These are phyloP conservation scores for Chloranthus sessilifolius DNA, from an alignment of 164 flowering plant genomes.

Conservation along the genomic window DNA sequence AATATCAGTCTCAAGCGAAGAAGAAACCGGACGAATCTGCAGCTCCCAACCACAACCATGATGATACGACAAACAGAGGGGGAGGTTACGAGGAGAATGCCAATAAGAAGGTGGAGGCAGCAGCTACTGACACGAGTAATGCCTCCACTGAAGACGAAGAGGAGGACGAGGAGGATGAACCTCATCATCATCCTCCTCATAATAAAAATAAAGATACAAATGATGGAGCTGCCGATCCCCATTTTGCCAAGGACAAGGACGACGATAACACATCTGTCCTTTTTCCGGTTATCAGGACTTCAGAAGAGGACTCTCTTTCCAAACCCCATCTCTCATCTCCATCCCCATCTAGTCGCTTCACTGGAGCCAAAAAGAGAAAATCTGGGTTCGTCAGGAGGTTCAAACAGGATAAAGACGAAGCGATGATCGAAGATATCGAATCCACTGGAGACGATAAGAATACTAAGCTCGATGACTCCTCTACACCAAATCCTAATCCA, in stretches of 20 bases:
- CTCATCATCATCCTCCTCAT: too few relatives aligned
- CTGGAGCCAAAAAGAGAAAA: constrained; percentile 76
- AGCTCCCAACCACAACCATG: neutral
- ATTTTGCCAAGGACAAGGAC: constrained; percentile 10
- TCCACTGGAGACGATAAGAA: constrained; percentile 16
- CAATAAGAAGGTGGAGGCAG: neutral
- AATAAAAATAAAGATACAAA: constrained; percentile 17
- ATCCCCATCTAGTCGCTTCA: constrained; percentile 30
- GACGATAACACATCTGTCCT: constrained; percentile 23
- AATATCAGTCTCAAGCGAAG: constrained; percentile 46
- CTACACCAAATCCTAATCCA: too few relatives aligned
- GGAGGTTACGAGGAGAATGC: neutral
- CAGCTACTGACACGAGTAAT: neutral
- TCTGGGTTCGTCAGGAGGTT: constrained; percentile 83
- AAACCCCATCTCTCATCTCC: constrained; percentile 27
- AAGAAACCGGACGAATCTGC: constrained; percentile 21
- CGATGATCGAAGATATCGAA: constrained; percentile 19
- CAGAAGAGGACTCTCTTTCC: constrained; percentile 26
- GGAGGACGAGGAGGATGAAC: constrained; percentile 10
- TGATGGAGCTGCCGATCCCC: constrained; percentile 18
- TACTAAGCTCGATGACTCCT: constrained; percentile 24
- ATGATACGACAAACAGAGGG: neutral
- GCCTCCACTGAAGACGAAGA: neutral
- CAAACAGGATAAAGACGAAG: constrained; percentile 28
- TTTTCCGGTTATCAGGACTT: constrained; percentile 24